Conservation (phyloP, 2,329 filamentous ascomycete species). For the Aspergillus thermomutatus region DNA sequence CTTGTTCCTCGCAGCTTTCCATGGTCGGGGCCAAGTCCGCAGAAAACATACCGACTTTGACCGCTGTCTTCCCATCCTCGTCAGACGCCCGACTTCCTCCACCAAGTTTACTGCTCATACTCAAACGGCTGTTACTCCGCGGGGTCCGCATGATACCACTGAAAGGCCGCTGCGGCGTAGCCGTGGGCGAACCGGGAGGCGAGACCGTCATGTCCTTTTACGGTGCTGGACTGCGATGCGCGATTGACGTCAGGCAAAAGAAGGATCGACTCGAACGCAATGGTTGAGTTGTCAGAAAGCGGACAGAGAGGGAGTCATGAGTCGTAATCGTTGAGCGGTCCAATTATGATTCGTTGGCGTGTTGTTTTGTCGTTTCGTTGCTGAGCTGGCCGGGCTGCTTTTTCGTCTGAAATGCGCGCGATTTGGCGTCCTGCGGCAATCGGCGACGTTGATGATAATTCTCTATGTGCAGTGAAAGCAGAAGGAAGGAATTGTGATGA, state of each 20-base stretch:
- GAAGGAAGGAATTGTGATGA: conserved; percentile 1
- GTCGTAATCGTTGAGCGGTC: background rate
- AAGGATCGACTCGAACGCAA: background rate
- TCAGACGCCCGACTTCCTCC: conserved; percentile 81
- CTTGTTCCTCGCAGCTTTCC: background rate
- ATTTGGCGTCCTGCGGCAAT: conserved; percentile 21
- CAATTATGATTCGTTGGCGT: background rate
- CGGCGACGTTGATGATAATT: conserved; percentile 11
- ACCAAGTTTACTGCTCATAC: conserved; percentile 69
- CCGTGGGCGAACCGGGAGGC: conserved; percentile 65
- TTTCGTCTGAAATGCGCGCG: conserved; percentile 10
- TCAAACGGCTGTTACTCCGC: conserved; percentile 80
- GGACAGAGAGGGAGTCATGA: background rate
- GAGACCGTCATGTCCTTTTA: conserved; percentile 59
- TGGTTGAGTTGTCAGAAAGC: background rate
- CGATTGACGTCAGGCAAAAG: conserved; percentile 6
- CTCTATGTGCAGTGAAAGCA: conserved; percentile 5
- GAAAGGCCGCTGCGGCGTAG: conserved; percentile 64
- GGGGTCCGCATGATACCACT: conserved; percentile 76
- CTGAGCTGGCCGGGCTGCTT: background rate
- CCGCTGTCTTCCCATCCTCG: conserved; percentile 83
- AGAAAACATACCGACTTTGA: conserved; percentile 88
- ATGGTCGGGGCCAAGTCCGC: background rate
- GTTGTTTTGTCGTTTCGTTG: background rate
- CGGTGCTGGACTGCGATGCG: conserved; percentile 1